phyloP scores from a whole-genome alignment of 2,329 filamentous ascomycete species.

The Aspergillus sp. region DNA sequence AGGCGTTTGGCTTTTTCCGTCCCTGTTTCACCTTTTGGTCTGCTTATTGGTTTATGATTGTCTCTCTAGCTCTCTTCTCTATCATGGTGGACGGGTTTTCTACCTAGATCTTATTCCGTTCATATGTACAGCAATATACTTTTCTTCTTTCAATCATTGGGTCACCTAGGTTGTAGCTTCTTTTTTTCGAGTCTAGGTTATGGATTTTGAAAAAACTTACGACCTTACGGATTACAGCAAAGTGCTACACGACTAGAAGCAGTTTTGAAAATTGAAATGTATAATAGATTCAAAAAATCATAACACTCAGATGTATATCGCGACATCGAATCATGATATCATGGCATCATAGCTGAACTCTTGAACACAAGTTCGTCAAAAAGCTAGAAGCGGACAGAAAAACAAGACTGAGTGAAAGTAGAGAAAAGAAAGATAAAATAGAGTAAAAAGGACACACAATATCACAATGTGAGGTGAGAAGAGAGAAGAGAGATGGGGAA shows the following conservation, averaged over 20 bases:
- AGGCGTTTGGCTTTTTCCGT: neutral
- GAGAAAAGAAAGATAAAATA: neutral
- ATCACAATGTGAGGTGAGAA: constrained; percentile 6
- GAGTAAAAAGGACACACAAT: neutral
- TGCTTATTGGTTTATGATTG: neutral
- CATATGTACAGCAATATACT: neutral
- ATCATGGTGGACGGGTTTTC: neutral
- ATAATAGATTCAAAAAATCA: constrained; percentile 12
- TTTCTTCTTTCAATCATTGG: neutral
- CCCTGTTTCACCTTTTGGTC: neutral
- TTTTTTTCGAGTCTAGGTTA: neutral
- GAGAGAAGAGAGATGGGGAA: constrained; percentile 9
- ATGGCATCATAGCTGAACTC: constrained; percentile 17
- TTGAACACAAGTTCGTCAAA: neutral
- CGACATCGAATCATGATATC: constrained; percentile 15
- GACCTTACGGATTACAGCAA: no score
- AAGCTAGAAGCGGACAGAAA: neutral
- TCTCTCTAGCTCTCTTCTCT: neutral
- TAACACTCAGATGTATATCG: constrained; percentile 16
- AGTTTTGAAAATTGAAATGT: neutral
- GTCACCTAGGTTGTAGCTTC: neutral
- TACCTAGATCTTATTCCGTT: neutral
- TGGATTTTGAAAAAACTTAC: neutral
- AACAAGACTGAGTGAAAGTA: neutral
- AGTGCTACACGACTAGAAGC: neutral